Conservation (phyloP, 176 grass and related monocot genomes). For the Aegilops speltoides region DNA sequence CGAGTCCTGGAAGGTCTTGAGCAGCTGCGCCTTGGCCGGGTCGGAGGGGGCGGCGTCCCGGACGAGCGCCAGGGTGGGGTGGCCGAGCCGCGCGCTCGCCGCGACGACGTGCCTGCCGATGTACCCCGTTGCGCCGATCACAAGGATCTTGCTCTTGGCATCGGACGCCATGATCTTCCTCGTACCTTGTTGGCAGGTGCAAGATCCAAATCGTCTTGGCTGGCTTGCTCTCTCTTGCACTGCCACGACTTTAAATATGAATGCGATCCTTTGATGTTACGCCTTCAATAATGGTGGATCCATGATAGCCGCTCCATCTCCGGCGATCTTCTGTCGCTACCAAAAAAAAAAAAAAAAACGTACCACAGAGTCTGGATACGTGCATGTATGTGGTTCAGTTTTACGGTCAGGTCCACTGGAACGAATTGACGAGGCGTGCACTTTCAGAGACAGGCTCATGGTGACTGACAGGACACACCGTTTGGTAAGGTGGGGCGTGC, state of each 20-base stretch:
- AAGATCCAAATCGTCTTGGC: not conserved
- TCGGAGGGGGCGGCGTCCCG: constrained; percentile 44
- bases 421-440: not conserved
- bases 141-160: constrained; percentile 53
- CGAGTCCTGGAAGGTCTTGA: constrained; percentile 49
- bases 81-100: constrained; percentile 50
- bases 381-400: not conserved
- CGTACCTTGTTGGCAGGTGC: not conserved
- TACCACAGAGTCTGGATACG: not conserved
- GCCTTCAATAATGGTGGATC: not conserved
- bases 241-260: not conserved
- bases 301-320: not conserved
- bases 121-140: constrained; percentile 55
- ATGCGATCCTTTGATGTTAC: not conserved
- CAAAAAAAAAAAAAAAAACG: too few relatives aligned
- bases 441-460: not conserved
- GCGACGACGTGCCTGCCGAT: constrained; percentile 49
- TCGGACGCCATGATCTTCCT: not conserved
- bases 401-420: not conserved
- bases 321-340: too few relatives aligned
- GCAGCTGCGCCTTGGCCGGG: constrained; percentile 57
- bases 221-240: not conserved
- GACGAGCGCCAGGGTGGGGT: constrained; percentile 50
- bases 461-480: not conserved
- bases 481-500: not conserved